Conservation (phyloP, 192 early-diverging fungal genomes). For the Coemansia sp. region DNA sequence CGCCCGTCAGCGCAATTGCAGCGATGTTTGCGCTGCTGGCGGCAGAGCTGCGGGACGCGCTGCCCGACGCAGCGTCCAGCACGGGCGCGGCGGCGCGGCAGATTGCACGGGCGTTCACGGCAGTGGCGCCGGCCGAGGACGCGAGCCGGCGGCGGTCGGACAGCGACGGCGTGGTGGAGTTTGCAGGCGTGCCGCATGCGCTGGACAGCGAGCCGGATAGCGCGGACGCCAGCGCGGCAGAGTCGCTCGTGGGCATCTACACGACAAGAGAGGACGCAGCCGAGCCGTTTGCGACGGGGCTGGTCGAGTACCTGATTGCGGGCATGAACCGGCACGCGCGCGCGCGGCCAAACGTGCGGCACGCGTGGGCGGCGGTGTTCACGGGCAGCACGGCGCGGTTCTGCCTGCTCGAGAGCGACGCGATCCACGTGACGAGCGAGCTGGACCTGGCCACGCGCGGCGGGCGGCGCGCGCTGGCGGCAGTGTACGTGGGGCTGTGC, state of each 20-base stretch:
- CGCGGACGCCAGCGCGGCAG: constrained; percentile 1
- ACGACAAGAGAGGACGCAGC: constrained; percentile 19
- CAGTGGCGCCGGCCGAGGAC: not conserved
- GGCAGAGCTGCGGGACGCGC: constrained; percentile 18
- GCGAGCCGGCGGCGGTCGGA: constrained; percentile 2
- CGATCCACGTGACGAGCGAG: constrained; percentile 26
- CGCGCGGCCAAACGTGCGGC: constrained; percentile 19
- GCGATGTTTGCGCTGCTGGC: constrained; percentile 17
- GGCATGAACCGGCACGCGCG: constrained; percentile 37
- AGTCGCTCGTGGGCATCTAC: constrained; percentile 20
- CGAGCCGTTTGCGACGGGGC: constrained; percentile 39
- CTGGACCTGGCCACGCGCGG: constrained; percentile 4
- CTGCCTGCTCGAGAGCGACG: constrained; percentile 46
- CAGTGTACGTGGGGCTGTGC: constrained; percentile 4
- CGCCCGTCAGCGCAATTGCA: not conserved
- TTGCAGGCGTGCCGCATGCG: constrained; percentile 4
- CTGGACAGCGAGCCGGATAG: not conserved
- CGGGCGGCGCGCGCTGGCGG: constrained; percentile 7
- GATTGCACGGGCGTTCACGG: constrained; percentile 7
- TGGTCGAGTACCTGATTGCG: constrained; percentile 34
- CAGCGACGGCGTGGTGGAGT: constrained; percentile 23
- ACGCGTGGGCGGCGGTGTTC: constrained; percentile 29
- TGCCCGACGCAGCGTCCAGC: not conserved
- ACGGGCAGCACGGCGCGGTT: constrained; percentile 20
- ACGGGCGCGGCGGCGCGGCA: not conserved